Conservation (phyloP, 805 yeast genomes). For the Ogataea degrootiae region DNA sequence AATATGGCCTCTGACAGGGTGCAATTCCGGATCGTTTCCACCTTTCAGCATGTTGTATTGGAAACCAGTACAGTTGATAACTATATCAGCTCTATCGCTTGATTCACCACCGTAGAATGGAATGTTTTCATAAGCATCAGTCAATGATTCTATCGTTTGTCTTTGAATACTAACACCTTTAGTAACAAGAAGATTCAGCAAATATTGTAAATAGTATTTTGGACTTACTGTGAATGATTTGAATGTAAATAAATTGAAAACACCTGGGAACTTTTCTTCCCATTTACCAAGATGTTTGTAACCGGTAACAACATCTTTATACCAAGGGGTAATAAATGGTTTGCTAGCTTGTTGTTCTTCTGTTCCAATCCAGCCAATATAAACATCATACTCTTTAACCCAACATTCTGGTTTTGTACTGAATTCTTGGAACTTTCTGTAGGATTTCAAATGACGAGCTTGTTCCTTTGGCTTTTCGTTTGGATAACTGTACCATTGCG, state of each 20-base stretch:
- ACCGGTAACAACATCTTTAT: constrained; percentile 37
- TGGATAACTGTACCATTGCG: constrained; percentile 52
- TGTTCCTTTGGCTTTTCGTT: constrained; percentile 8
- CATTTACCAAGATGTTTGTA: constrained; percentile 27
- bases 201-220: constrained; percentile 49
- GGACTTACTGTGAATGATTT: constrained; percentile 57
- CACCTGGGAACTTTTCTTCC: constrained; percentile 33
- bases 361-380: constrained; percentile 13
- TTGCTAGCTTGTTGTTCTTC: background rate
- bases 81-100: constrained; percentile 31
- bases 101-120: constrained; percentile 17
- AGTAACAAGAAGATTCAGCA: constrained; percentile 39
- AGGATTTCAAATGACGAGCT: constrained; percentile 32
- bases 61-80: constrained; percentile 59
- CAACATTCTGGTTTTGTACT: constrained; percentile 36
- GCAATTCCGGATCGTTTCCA: constrained; percentile 39
- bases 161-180: constrained; percentile 45
- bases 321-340: constrained; percentile 40
- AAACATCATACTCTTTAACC: constrained; percentile 18
- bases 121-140: constrained; percentile 34
- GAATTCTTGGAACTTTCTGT: constrained; percentile 31
- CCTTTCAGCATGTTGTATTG: constrained; percentile 43
- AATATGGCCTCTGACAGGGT: constrained; percentile 59
- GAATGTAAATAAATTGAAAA: constrained; percentile 34
- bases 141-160: constrained; percentile 38